Evolutionary conservation across 148 eudicot genomes (phyloP), one percentile per base, ranked within the genome.

Genomic region (Rhododendron vialii): DNA sequence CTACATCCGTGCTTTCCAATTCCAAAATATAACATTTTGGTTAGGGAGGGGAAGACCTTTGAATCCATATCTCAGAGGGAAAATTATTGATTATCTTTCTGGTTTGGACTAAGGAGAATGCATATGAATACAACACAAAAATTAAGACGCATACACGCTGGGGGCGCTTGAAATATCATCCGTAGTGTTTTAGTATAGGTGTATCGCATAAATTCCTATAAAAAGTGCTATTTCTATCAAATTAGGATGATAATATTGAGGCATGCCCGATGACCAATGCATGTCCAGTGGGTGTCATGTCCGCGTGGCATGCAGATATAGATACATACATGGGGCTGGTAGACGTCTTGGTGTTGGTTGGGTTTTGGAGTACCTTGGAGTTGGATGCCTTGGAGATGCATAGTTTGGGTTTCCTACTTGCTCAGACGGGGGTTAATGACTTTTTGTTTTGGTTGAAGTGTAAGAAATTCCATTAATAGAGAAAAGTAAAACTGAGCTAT

Each of bases 311-410:
- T 65, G 15, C 0, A 1, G 17, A 69, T 14, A 11, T 69, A 63
- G 45, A 41, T 28, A 28, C 17, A 69, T 69, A 69, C 36, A 69
- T 13, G 75, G 11, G 75, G 36, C 35, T 12, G 28, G 36, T 69
- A 26, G 75, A 28, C 7, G 7, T 28, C 12, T 28, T 28, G 30
- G 71, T 28, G 36, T 69, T 69, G 75, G 17, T 69, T 28, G 15
- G 75, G 84, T 38, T 57, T 82, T 63, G 73, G 75, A 82, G 50
- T 47, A 35, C 63, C 84, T 61, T 61, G 22, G 51, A 14, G 35
- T 83, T 26, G 77, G 55, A 43, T 65, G 55, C 45, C 77, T 83
- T 38, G 75, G 51, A 53, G 53, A 13, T 80, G 41, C 57, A 3
- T 28, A 53, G 5, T 82, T 11, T 22, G 61, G 33, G 73, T 6